phyloP scores from a whole-genome alignment of 352 stramenopile species.

The Phytophthora cryptogea region DNA sequence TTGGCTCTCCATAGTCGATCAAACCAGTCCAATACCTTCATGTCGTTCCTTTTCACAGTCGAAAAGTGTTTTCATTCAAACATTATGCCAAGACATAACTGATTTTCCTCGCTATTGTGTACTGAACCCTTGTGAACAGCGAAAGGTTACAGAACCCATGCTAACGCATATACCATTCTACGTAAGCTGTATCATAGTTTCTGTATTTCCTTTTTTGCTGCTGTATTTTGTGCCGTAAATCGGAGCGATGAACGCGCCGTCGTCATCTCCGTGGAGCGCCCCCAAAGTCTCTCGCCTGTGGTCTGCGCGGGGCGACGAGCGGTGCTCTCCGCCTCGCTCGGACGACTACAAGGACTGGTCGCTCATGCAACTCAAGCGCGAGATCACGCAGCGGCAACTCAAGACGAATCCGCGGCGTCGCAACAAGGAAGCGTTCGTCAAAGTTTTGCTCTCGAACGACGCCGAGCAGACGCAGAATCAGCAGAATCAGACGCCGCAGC shows the following conservation, averaged over 20 bases:
- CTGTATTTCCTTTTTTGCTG: not conserved
- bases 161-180: not conserved
- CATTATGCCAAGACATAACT: no score
- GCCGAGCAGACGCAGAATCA: conserved; percentile 1
- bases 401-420: conserved; percentile 47
- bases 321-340: conserved; percentile 46
- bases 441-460: conserved; percentile 41
- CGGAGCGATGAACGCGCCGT: conserved; percentile 24
- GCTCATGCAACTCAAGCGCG: conserved; percentile 54
- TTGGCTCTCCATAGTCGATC: no score
- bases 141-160: not conserved
- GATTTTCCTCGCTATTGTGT: no score
- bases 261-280: conserved; percentile 28
- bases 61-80: no score
- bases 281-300: conserved; percentile 45
- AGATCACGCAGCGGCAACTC: conserved; percentile 57
- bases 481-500: conserved; percentile 1
- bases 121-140: no score
- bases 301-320: conserved; percentile 47
- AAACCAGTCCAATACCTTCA: no score
- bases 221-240: not conserved
- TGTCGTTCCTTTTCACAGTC: no score
- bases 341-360: conserved; percentile 62
- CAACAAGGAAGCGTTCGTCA: conserved; percentile 55
- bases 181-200: not conserved